These are phyloP conservation scores for Cyclostephanos tholiformis DNA, from an alignment of 108 stramenopile genomes.

Conservation along the genomic window DNA sequence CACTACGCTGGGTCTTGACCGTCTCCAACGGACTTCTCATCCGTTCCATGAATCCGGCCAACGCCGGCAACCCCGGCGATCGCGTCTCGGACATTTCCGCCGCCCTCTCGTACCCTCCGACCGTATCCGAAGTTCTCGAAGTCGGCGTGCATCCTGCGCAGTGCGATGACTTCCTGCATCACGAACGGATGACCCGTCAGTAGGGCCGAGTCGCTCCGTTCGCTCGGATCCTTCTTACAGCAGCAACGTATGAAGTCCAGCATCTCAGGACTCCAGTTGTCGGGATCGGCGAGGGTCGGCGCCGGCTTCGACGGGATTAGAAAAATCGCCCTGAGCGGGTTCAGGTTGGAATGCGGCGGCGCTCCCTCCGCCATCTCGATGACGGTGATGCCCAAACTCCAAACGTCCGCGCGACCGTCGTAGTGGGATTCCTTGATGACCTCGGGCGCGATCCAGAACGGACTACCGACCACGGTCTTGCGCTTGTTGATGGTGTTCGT, in stretches of 20 bases:
- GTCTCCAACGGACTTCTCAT: conserved; percentile 64
- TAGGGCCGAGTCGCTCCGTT: conserved; percentile 81
- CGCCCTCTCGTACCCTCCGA: conserved; percentile 31
- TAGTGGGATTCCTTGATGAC: conserved; percentile 95
- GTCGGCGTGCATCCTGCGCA: conserved; percentile 66
- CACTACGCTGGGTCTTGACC: conserved; percentile 41
- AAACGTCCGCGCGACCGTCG: conserved; percentile 97
- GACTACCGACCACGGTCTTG: conserved; percentile 97
- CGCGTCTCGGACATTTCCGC: conserved; percentile 20
- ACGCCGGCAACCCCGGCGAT: conserved; percentile 65
- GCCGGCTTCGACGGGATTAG: conserved; percentile 87
- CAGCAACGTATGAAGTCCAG: conserved; percentile 88
- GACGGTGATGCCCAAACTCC: conserved; percentile 95
- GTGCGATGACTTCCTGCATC: conserved; percentile 77
- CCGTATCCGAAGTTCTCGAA: conserved; percentile 37
- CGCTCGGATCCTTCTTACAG: conserved; percentile 86
- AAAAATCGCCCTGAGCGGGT: conserved; percentile 87
- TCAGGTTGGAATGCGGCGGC: conserved; percentile 96
- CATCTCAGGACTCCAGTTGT: conserved; percentile 91
- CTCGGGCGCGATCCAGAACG: conserved; percentile 99
- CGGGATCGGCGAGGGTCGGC: conserved; percentile 87
- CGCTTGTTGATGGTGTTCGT: conserved; percentile 94
- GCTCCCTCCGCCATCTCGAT: conserved; percentile 98
- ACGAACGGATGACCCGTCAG: conserved; percentile 82
- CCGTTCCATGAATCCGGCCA: conserved; percentile 70